Conservation (phyloP, 192 early-diverging fungal genomes). For the Entomortierella lignicola region DNA sequence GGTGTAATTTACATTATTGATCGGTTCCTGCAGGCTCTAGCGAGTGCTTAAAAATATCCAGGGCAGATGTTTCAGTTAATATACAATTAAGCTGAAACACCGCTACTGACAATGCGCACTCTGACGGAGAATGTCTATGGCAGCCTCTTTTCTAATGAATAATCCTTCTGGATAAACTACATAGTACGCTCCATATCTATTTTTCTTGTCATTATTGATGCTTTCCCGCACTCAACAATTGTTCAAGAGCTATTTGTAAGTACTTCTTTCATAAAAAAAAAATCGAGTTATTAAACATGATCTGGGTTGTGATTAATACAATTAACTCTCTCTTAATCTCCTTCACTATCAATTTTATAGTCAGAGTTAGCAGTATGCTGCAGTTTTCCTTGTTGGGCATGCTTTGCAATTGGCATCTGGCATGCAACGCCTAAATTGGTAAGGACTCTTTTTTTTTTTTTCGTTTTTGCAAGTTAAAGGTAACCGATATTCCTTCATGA, state of each 20-base stretch:
- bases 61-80: no score
- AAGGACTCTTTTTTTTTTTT: slow-evolving; percentile 3
- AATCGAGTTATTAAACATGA: no score
- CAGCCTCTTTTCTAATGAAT: not conserved
- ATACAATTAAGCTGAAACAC: no score
- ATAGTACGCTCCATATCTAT: slow-evolving; percentile 53
- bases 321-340: not conserved
- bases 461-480: no score
- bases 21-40: no score
- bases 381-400: slow-evolving; percentile 55
- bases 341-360: slow-evolving; percentile 1
- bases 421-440: slow-evolving; percentile 52
- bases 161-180: not conserved
- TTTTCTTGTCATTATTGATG: slow-evolving; percentile 49
- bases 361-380: slow-evolving; percentile 52
- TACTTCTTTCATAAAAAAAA: not conserved
- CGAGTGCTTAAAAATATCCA: no score
- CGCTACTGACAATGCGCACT: no score
- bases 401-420: slow-evolving; percentile 52
- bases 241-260: slow-evolving; percentile 52
- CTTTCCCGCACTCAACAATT: slow-evolving; percentile 43
- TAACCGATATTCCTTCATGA: no score
- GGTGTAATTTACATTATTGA: no score
- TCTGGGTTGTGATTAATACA: no score
- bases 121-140: no score